Percentiles rank a stretch among this genome's conserved stretches.
Evolutionary conservation across 352 stramenopile species (phyloP).

Genomic region (Pythium monospermum): DNA sequence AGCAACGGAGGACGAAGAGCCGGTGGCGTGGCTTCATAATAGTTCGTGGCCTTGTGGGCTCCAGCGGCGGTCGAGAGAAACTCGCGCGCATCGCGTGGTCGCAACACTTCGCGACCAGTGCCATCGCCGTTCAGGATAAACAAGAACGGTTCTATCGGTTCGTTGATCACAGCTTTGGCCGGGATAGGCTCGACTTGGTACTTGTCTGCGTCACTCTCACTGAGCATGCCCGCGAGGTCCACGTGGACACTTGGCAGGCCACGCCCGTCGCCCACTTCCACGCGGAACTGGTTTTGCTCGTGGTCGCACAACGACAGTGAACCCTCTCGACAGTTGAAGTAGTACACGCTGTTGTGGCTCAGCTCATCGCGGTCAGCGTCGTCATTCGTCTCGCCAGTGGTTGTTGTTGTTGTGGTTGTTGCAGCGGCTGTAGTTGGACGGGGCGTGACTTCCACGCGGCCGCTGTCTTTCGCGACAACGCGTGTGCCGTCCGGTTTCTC

Average conservation of each 20-base stretch:
- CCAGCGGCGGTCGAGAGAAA: constrained; percentile 11
- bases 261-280: constrained; percentile 30
- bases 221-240: constrained; percentile 60
- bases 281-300: constrained; percentile 64
- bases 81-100: constrained; percentile 37
- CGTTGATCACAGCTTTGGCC: constrained; percentile 60
- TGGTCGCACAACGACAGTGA: constrained; percentile 56
- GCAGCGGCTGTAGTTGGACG: too few species aligned
- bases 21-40: background rate
- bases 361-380: constrained; percentile 57
- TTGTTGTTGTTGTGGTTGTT: too few species aligned
- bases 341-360: constrained; percentile 63
- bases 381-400: constrained; percentile 22
- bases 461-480: constrained; percentile 66
- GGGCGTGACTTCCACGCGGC: constrained; percentile 44
- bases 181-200: constrained; percentile 50
- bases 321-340: constrained; percentile 57
- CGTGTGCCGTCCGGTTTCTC: constrained; percentile 38
- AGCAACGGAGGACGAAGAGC: constrained; percentile 3
- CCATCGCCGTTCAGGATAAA: constrained; percentile 75
- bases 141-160: constrained; percentile 67
- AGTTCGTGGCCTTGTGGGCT: background rate
- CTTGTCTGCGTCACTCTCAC: constrained; percentile 36
- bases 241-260: constrained; percentile 26
- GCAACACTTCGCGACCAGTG: constrained; percentile 51